Conservation (phyloP, 2,329 filamentous ascomycete species). For the Monilinia polystroma region DNA sequence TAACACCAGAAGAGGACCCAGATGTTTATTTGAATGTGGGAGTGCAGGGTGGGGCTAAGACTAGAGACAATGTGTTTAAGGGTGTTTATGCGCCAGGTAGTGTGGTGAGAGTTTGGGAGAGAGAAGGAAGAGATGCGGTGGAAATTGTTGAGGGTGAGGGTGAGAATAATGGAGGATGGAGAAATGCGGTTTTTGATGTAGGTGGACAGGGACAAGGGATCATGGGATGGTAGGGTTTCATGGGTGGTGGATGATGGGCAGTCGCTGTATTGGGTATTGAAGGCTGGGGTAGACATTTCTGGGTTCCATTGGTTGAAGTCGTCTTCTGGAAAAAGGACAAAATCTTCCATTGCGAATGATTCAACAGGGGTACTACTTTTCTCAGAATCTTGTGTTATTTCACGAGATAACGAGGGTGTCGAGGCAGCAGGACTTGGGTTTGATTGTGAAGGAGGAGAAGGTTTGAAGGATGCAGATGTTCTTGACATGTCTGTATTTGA, state of each 20-base stretch:
- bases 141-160: conserved; percentile 73
- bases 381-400: conserved; percentile 27
- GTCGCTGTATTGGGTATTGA: conserved; percentile 28
- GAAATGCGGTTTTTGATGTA: conserved; percentile 12
- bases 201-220: conserved; percentile 5
- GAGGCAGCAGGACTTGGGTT: conserved; percentile 27
- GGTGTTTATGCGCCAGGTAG: conserved; percentile 87
- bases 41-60: conserved; percentile 55
- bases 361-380: conserved; percentile 24
- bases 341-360: conserved; percentile 36
- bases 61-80: conserved; percentile 66
- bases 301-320: conserved; percentile 30
- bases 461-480: conserved; percentile 29
- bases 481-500: conserved; percentile 33
- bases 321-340: conserved; percentile 38
- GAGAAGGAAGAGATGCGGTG: conserved; percentile 67
- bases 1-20: conserved; percentile 70
- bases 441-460: conserved; percentile 26
- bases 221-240: conserved; percentile 3
- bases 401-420: conserved; percentile 24
- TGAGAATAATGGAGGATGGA: conserved; percentile 1
- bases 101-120: conserved; percentile 84
- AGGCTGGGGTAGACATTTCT: conserved; percentile 26
- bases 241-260: too few species aligned
- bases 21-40: conserved; percentile 75